Conservation (phyloP, 805 yeast species). For the Starmerella davenportii region DNA sequence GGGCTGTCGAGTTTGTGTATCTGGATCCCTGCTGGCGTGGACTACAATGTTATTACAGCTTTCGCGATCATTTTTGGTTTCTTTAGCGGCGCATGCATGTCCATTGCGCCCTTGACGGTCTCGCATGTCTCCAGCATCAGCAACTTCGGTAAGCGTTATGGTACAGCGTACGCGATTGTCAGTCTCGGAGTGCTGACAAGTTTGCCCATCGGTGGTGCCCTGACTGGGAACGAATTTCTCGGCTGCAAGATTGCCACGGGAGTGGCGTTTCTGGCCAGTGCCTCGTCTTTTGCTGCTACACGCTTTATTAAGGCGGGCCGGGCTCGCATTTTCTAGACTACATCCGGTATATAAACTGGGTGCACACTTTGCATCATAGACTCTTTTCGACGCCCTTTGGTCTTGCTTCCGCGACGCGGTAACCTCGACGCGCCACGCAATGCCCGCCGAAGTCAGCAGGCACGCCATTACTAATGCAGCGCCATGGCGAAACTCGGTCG, state of each 20-base stretch:
- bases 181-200: constrained; percentile 23
- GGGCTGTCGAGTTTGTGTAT: constrained; percentile 31
- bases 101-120: constrained; percentile 50
- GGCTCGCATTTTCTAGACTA: constrained; percentile 3
- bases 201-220: constrained; percentile 24
- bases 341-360: no score
- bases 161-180: constrained; percentile 37
- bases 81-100: constrained; percentile 39
- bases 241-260: constrained; percentile 21
- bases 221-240: constrained; percentile 14
- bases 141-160: constrained; percentile 50
- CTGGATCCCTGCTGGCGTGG: constrained; percentile 39
- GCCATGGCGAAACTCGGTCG: constrained; percentile 20
- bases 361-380: no score
- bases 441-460: no score
- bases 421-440: no score
- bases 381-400: no score
- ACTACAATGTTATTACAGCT: constrained; percentile 30
- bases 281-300: constrained; percentile 15
- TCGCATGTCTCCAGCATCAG: constrained; percentile 41
- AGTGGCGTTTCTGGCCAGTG: constrained; percentile 16
- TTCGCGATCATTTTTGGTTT: constrained; percentile 28
- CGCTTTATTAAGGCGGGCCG: constrained; percentile 15
- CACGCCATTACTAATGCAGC: no score
- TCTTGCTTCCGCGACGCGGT: no score